phyloP scores from a whole-genome alignment of 371 early-diverging fungal species.

The Mortierella sp. region DNA sequence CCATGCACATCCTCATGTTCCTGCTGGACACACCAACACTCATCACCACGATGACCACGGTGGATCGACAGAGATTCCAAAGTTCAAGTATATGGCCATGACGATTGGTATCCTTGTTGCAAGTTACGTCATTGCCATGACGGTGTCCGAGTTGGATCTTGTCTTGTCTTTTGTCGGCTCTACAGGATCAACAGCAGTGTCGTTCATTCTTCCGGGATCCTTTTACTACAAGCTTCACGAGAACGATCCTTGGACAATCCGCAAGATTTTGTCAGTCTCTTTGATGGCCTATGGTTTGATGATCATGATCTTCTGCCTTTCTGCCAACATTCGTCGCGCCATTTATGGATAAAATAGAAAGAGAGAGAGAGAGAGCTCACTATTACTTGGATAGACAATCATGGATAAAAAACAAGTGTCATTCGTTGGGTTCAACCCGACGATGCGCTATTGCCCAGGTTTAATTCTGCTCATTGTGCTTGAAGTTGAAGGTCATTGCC shows the following conservation, averaged over 20 bases:
- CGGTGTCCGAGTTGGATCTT: constrained; percentile 80
- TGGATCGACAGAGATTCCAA: constrained; percentile 32
- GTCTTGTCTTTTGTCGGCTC: constrained; percentile 96
- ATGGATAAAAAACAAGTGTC: too few relatives aligned
- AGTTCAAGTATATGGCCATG: constrained; percentile 71
- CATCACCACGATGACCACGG: constrained; percentile 35
- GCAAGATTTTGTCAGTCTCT: constrained; percentile 62
- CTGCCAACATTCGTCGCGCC: constrained; percentile 62
- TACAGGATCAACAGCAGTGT: constrained; percentile 97
- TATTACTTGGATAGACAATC: too few relatives aligned
- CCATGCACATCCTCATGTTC: constrained; percentile 3
- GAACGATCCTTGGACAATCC: constrained; percentile 65
- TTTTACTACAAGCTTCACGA: constrained; percentile 91
- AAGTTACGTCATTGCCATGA: constrained; percentile 80
- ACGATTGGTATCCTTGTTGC: constrained; percentile 76
- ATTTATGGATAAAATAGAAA: neutral
- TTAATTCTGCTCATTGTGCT: too few relatives aligned
- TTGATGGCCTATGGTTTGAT: constrained; percentile 67
- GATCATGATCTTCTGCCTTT: constrained; percentile 72
- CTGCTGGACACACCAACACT: constrained; percentile 10
- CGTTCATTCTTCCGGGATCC: constrained; percentile 96
- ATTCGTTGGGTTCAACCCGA: too few relatives aligned
- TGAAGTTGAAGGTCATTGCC: too few relatives aligned
- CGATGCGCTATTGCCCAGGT: too few relatives aligned
- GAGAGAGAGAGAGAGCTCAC: too few relatives aligned